Percentiles rank a stretch among this genome's conserved stretches.
Conservation (phyloP, 2,329 filamentous ascomycete genomes). For the Domatiomyces globalis region DNA sequence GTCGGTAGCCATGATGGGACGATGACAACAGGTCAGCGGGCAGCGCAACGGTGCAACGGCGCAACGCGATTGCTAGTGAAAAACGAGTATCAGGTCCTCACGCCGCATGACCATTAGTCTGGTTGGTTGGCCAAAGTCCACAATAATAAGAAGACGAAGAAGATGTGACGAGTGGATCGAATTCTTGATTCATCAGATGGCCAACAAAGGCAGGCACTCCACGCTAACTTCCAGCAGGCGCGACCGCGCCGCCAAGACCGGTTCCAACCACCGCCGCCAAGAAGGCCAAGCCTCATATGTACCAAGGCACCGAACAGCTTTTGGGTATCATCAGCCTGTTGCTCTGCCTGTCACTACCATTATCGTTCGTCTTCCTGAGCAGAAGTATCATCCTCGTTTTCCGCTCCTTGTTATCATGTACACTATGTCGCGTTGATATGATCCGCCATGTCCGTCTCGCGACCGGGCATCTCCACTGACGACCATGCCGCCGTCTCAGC, state of each 20-base stretch:
- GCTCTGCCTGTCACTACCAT: neutral
- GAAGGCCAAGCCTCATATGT: neutral
- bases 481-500: neutral
- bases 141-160: neutral
- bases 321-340: too few species aligned
- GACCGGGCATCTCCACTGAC: neutral
- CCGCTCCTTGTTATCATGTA: neutral
- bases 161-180: neutral
- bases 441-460: neutral
- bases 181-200: neutral
- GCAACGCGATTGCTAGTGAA: neutral
- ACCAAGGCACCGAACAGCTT: too few species aligned
- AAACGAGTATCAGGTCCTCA: neutral
- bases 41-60: too few species aligned
- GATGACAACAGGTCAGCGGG: neutral
- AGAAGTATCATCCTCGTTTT: neutral
- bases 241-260: neutral
- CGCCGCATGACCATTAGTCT: neutral
- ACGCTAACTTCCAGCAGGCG: neutral
- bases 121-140: neutral
- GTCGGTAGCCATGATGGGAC: conserved; percentile 38
- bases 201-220: neutral
- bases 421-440: neutral
- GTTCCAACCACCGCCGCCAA: too few species aligned
- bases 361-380: neutral